Evolutionary conservation across 768 basidiomycete species (phyloP).

Genomic region (Boletus sp.): DNA sequence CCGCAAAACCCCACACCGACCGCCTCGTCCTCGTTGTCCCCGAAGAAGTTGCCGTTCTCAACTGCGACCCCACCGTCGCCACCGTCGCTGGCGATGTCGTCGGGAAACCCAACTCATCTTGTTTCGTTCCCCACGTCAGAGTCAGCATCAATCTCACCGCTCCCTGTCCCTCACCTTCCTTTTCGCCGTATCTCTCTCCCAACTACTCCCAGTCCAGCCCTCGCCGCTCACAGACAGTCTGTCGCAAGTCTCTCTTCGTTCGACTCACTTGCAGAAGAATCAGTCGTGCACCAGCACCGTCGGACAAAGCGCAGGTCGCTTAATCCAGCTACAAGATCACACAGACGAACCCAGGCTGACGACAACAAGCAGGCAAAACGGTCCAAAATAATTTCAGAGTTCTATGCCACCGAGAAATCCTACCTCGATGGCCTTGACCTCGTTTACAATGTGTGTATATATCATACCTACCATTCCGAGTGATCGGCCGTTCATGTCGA

Average conservation of each 20-base stretch:
- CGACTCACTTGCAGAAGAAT: slow-evolving; percentile 63
- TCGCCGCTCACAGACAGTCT: slow-evolving; percentile 50
- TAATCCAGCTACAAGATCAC: slow-evolving; percentile 20
- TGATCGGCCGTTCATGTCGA: background rate
- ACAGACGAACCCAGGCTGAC: slow-evolving; percentile 39
- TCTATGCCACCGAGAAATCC: slow-evolving; percentile 75
- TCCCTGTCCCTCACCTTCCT: slow-evolving; percentile 49
- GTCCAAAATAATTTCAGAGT: slow-evolving; percentile 71
- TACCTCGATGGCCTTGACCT: slow-evolving; percentile 82
- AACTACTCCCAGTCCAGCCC: slow-evolving; percentile 44
- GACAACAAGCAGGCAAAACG: slow-evolving; percentile 54
- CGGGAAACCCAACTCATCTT: slow-evolving; percentile 7
- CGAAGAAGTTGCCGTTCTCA: background rate
- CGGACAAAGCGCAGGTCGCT: slow-evolving; percentile 35
- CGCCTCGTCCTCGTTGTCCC: background rate
- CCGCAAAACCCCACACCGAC: slow-evolving; percentile 1
- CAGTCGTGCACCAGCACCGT: slow-evolving; percentile 26
- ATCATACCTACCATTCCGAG: background rate
- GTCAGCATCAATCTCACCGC: slow-evolving; percentile 21
- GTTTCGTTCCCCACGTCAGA: slow-evolving; percentile 35
- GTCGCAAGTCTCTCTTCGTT: slow-evolving; percentile 70
- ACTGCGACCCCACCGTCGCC: slow-evolving; percentile 8
- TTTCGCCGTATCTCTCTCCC: slow-evolving; percentile 64
- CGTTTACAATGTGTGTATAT: slow-evolving; percentile 66
- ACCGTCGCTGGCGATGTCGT: slow-evolving; percentile 21